Base-by-base conservation (phyloP, 164 flowering plant genomes). In the Vitis amurensis region DNA sequence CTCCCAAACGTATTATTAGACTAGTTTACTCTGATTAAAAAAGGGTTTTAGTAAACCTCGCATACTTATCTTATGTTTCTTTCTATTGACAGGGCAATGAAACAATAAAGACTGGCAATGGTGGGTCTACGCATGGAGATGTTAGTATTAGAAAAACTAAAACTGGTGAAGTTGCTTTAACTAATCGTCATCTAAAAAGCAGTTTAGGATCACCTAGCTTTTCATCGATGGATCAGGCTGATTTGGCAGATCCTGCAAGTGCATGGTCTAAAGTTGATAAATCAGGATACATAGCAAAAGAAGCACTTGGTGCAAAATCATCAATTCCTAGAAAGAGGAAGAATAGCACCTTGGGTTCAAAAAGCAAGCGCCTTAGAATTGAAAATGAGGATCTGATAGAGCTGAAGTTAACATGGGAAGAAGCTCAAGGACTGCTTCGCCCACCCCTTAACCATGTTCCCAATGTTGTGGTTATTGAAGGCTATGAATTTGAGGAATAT, bases 401-500 rank as follows among this genome's bases (percentile, higher is more conserved):
- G 77, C 82, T 95, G 75, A 93, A 90, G 77, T 47, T 95, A 66
- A 91, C 94, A 2, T 89, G 91, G 92, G 95, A 90, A 77, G 92
- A 89, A 84, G 97, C 94, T 72, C 99, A 95, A 78, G 90, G 86
- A 51, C 76, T 93, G 72, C 87, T 95, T 23, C 95, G 90, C 2
- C 89, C 97, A 5, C 87, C 97, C 75, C 78, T 79, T 44, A 81
- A 80, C 62, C 77, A 68, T 72, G 67, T 63, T 30, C 91, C 99
- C 12, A 86, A 71, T 68, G 57, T 90, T 69, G 80, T 87, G 68
- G 74, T 87, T 23, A 84, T 93, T 66, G 99, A 91, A 66, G 98
- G 91, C 56, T 81, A 77, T 82, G 99, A 93, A 74, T 82, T 91
- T 78, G 99, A 95, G 77, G 98, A 90, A 76, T 95, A 81, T 69